Conservation (phyloP, 2,329 filamentous ascomycete species). For the Venturia aucupariae region DNA sequence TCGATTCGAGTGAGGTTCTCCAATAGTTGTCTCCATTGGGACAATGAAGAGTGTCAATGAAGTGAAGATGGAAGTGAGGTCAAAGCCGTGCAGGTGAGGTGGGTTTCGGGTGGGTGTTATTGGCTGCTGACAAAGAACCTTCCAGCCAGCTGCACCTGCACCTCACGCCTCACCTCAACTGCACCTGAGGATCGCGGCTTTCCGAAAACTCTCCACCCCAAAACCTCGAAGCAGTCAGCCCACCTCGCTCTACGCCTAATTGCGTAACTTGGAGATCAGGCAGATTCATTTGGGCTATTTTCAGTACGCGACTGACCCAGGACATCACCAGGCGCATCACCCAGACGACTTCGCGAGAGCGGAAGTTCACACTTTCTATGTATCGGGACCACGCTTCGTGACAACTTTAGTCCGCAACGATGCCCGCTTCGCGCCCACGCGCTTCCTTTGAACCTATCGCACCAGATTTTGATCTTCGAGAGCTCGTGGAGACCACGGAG, state of each 20-base stretch:
- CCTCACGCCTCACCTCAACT: too few species aligned
- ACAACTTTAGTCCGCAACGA: slow-evolving; percentile 33
- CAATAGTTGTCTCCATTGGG: not conserved
- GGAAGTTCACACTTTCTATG: not conserved
- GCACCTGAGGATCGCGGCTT: too few species aligned
- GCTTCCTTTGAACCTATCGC: slow-evolving; percentile 88
- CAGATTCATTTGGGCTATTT: not conserved
- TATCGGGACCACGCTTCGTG: not conserved
- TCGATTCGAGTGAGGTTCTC: too few species aligned
- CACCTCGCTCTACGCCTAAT: not conserved
- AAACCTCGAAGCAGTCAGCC: not conserved
- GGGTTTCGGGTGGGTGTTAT: too few species aligned
- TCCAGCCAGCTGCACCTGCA: not conserved
- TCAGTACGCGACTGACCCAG: not conserved
- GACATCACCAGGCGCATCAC: not conserved
- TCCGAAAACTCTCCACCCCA: not conserved
- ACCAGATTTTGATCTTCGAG: slow-evolving; percentile 69
- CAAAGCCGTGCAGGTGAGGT: not conserved
- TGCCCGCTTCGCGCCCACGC: slow-evolving; percentile 72
- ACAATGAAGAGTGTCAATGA: not conserved
- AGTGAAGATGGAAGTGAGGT: not conserved
- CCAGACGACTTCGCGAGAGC: not conserved
- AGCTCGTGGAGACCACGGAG: slow-evolving; percentile 64
- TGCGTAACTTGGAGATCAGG: not conserved
- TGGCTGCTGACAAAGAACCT: not conserved